Conservation (phyloP, 768 basidiomycete species). For the Boletus huronensis region DNA sequence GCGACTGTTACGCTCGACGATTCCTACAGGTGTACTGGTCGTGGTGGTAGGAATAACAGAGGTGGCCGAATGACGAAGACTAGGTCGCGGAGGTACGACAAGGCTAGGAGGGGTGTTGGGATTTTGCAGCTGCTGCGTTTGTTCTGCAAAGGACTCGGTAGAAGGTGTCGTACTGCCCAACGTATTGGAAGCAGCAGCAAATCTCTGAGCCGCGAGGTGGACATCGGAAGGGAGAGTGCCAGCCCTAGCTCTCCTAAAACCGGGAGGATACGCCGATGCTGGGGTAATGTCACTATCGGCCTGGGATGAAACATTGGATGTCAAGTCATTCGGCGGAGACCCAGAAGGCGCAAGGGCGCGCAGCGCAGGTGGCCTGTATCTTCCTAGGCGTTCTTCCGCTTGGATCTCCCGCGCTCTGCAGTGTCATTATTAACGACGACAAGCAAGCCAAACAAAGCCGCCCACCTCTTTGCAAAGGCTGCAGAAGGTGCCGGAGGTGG, state of each 20-base stretch:
- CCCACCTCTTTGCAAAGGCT: constrained; percentile 82
- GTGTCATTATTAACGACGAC: constrained; percentile 13
- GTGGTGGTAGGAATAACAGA: constrained; percentile 56
- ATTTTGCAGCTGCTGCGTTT: constrained; percentile 39
- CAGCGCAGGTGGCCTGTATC: constrained; percentile 82
- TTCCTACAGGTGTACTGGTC: constrained; percentile 31
- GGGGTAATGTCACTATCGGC: constrained; percentile 58
- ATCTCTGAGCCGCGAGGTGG: constrained; percentile 80
- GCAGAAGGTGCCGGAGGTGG: constrained; percentile 89
- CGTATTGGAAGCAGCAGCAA: constrained; percentile 63
- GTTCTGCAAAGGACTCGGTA: constrained; percentile 48
- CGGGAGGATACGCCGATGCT: constrained; percentile 75
- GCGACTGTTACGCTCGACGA: constrained; percentile 70
- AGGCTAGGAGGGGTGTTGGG: constrained; percentile 37
- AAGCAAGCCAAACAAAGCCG: constrained; percentile 13
- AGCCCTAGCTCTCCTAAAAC: constrained; percentile 93
- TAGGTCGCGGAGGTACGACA: constrained; percentile 54
- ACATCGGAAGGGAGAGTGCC: constrained; percentile 97
- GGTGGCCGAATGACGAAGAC: constrained; percentile 71
- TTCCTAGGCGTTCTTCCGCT: constrained; percentile 65
- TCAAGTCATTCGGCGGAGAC: constrained; percentile 68
- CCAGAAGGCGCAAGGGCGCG: constrained; percentile 62
- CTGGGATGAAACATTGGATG: constrained; percentile 54
- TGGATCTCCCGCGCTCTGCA: constrained; percentile 81
- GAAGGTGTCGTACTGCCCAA: constrained; percentile 47